Percentiles rank a stretch among this genome's conserved stretches.
Evolutionary conservation across 768 basidiomycete species (phyloP).

Genomic region (Phaffia tasmanica): DNA sequence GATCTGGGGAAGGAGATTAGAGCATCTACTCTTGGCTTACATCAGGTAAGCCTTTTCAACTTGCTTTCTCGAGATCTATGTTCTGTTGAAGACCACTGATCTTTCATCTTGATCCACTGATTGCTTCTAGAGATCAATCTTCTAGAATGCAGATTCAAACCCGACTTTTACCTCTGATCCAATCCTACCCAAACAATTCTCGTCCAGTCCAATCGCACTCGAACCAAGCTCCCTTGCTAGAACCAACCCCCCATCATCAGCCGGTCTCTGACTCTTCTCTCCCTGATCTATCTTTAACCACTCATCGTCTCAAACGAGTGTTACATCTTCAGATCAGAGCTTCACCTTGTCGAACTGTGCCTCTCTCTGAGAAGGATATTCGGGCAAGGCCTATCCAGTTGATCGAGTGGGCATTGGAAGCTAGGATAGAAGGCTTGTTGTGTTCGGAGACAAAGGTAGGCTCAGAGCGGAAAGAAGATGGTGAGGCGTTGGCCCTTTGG

Average conservation of each 20-base stretch:
- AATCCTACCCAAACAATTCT: conserved; percentile 2
- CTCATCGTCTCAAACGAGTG: neutral
- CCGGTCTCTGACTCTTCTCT: neutral
- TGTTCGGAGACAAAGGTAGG: neutral
- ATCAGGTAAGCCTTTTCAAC: neutral
- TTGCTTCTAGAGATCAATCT: neutral
- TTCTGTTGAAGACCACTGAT: neutral
- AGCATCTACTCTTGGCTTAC: conserved; percentile 6
- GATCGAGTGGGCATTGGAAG: neutral
- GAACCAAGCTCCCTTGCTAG: neutral
- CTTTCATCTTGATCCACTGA: neutral
- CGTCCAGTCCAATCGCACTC: neutral
- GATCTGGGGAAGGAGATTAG: conserved; percentile 3
- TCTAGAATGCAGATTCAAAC: neutral
- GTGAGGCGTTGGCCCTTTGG: too few relatives aligned
- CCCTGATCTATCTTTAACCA: neutral
- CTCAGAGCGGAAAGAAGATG: neutral
- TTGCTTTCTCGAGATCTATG: neutral
- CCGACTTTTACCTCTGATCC: conserved; percentile 2
- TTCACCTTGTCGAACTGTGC: conserved; percentile 2
- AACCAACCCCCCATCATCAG: too few relatives aligned
- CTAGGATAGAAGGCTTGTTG: neutral
- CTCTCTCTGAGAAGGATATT: conserved; percentile 3
- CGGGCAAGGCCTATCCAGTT: neutral
- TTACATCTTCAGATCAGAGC: conserved; percentile 10